phyloP scores from a whole-genome alignment of 2,329 filamentous ascomycete genomes.

The Claviceps sp. region DNA sequence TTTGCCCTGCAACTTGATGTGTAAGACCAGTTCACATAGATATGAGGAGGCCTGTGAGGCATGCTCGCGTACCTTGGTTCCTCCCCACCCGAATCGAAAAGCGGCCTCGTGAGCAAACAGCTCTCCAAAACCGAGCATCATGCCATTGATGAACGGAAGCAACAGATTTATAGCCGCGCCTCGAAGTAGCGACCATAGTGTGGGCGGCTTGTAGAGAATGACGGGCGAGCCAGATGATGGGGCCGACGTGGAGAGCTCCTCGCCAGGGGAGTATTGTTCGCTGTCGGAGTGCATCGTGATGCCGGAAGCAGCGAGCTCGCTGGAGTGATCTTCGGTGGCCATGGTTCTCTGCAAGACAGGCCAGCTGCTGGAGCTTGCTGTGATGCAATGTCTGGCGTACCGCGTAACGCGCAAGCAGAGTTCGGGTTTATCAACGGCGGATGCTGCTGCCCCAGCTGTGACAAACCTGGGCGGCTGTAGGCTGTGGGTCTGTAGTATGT shows the following conservation, averaged over 20 bases:
- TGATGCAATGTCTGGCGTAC: not conserved
- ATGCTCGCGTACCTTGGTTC: slow-evolving; percentile 57
- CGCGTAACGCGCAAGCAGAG: not conserved
- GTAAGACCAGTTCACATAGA: too few species aligned
- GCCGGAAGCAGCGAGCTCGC: slow-evolving; percentile 55
- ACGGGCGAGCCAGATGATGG: slow-evolving; percentile 53
- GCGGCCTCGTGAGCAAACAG: slow-evolving; percentile 92
- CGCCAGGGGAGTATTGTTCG: slow-evolving; percentile 62
- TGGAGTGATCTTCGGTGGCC: slow-evolving; percentile 35
- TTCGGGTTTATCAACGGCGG: not conserved
- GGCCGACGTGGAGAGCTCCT: slow-evolving; percentile 47
- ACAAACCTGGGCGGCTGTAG: too few species aligned
- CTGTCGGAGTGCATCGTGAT: slow-evolving; percentile 72
- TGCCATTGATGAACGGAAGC: slow-evolving; percentile 87
- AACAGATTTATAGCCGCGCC: slow-evolving; percentile 93
- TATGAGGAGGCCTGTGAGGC: too few species aligned
- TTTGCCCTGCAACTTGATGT: slow-evolving; percentile 5
- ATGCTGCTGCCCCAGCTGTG: not conserved
- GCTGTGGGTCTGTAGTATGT: too few species aligned
- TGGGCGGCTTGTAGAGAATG: slow-evolving; percentile 81
- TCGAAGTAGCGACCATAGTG: slow-evolving; percentile 70
- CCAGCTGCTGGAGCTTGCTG: not conserved
- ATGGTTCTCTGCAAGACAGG: slow-evolving; percentile 22
- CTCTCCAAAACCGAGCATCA: slow-evolving; percentile 97
- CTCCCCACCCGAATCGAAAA: slow-evolving; percentile 83